Evolutionary conservation across 2,329 filamentous ascomycete genomes (phyloP).

Genomic region (Beauveria caledonica): DNA sequence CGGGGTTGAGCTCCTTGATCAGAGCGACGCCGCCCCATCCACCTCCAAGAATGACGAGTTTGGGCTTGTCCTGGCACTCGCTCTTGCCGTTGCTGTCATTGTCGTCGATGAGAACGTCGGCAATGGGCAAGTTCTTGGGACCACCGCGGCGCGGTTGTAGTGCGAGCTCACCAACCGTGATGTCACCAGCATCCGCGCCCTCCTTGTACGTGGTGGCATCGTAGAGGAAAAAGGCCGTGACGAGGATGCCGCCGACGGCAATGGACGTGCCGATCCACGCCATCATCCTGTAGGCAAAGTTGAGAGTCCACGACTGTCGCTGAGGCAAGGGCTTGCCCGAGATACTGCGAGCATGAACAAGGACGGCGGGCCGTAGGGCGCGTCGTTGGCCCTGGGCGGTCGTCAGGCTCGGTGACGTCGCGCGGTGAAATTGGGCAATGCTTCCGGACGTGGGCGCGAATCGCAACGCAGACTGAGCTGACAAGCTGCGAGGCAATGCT

Average conservation of each 20-base stretch:
- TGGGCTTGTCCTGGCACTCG: conserved; percentile 76
- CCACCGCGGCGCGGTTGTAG: conserved; percentile 75
- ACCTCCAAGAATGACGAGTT: conserved; percentile 83
- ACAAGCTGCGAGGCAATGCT: conserved; percentile 33
- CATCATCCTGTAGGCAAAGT: conserved; percentile 61
- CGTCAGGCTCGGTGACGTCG: not conserved
- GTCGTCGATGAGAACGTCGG: conserved; percentile 81
- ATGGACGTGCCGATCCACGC: conserved; percentile 60
- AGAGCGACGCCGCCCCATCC: conserved; percentile 93
- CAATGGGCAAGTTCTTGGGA: conserved; percentile 90
- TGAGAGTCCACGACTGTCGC: conserved; percentile 37
- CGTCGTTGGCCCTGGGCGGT: not conserved
- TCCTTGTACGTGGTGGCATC: conserved; percentile 87
- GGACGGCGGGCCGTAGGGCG: conserved; percentile 10
- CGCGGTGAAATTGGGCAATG: not conserved
- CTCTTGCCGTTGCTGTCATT: conserved; percentile 66
- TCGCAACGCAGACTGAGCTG: conserved; percentile 47
- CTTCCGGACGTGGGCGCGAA: conserved; percentile 21
- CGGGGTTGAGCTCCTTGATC: conserved; percentile 79
- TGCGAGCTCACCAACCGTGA: conserved; percentile 77
- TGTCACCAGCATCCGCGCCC: conserved; percentile 56
- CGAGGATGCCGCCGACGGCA: conserved; percentile 56
- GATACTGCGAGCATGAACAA: conserved; percentile 29
- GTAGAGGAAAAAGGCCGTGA: conserved; percentile 85
- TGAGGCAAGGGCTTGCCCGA: conserved; percentile 47